Base-by-base conservation (phyloP, 129 eudicot genomes). In the Deinandra increscens region DNA sequence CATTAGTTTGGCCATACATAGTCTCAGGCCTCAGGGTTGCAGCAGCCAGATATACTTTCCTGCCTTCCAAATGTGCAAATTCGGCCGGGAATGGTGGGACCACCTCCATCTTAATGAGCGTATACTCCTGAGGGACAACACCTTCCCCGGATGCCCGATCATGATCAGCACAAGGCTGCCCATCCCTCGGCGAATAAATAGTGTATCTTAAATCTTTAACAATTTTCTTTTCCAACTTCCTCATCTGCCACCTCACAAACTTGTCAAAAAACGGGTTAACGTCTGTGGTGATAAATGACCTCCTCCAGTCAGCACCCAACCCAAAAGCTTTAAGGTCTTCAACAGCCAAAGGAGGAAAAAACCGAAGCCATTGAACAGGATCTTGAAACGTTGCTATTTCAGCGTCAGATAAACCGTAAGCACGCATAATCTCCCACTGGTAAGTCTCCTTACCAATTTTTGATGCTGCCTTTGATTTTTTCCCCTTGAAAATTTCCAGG, bases 131-230 rank as follows among this genome's bases (percentile, higher is more conserved):
- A 3, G 97, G 97, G 46, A 81, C 82, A 60, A 90, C 97, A 62
- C 97, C 97, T 77, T 90, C 97, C 5, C 97, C 97, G 5, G 97
- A 90, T 59, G 97, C 95, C 22, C 97, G 87, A 44, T 90, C 97
- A 64, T 90, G 97, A 75, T 90, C 97, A 13, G 97, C 97, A 70
- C 97, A 90, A 3, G 95, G 95, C 69, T 87, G 97, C 42, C 97
- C 95, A 73, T 90, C 97, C 54, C 83, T 46, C 4, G 97, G 97
- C 2, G 97, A 90, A 61, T 78, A 90, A 13, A 87, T 74, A 4
- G 95, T 67, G 77, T 90, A 90, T 56, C 97, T 79, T 71, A 84
- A 60, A 75, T 87, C 97, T 76, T 90, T 90, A 42, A 87, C 95
- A 63, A 90, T 79, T 64, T 90, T 90, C 49, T 91, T 95, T 73